Conservation (phyloP, 2,329 filamentous ascomycete genomes). For the Acrocalymma vagum region DNA sequence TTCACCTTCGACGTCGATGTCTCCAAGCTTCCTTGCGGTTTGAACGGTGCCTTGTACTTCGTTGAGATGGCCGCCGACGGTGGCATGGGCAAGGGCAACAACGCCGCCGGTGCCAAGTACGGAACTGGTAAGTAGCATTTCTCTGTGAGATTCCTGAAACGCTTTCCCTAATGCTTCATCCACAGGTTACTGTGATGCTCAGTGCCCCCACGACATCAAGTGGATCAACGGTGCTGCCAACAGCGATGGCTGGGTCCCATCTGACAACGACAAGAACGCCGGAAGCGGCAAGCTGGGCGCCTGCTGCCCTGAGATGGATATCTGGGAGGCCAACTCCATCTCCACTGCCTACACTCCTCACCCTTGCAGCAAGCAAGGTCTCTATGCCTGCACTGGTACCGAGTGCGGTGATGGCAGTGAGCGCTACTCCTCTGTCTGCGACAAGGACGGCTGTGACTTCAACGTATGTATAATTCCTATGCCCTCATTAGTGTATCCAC, state of each 20-base stretch:
- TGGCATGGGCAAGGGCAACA: slow-evolving; percentile 62
- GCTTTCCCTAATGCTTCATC: neutral
- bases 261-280: slow-evolving; percentile 62
- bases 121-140: slow-evolving; percentile 61
- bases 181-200: slow-evolving; percentile 47
- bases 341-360: slow-evolving; percentile 73
- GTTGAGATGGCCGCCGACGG: slow-evolving; percentile 70
- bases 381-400: slow-evolving; percentile 61
- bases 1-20: slow-evolving; percentile 57
- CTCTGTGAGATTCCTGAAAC: slow-evolving; percentile 14
- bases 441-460: slow-evolving; percentile 74
- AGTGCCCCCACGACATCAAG: slow-evolving; percentile 60
- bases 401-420: slow-evolving; percentile 51
- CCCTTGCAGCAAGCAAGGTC: slow-evolving; percentile 63
- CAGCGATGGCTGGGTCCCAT: slow-evolving; percentile 61
- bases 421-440: slow-evolving; percentile 70
- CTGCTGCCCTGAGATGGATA: slow-evolving; percentile 75
- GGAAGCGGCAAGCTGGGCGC: slow-evolving; percentile 64
- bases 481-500: neutral
- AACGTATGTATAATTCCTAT: slow-evolving; percentile 29
- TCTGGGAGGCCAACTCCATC: slow-evolving; percentile 75
- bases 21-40: slow-evolving; percentile 71
- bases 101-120: slow-evolving; percentile 63
- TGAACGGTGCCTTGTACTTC: slow-evolving; percentile 68
- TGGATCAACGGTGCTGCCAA: slow-evolving; percentile 64